Evolutionary conservation across 768 basidiomycete genomes (phyloP), one percentile per base, ranked within the genome.

Genomic region (Rhizopogon vinicolor): DNA sequence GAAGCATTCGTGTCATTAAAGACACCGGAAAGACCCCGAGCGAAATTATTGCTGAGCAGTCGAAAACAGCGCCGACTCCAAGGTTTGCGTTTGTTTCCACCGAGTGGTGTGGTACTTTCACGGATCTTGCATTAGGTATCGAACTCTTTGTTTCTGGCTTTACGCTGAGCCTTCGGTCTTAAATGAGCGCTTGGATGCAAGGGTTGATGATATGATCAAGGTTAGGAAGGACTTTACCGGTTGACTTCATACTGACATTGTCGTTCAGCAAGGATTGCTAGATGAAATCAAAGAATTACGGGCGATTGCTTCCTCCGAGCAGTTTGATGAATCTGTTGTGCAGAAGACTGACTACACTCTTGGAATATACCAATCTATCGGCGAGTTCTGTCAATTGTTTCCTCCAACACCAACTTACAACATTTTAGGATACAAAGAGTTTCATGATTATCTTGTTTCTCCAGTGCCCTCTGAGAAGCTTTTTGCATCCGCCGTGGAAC

Each of bases 331-430:
- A 35, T 29, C 33, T 0, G 52, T 60, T 33, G 52, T 57, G 12
- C 50, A 58, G 12, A 56, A 69, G n/a, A 48, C 46, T 19, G 82
- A 93, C 64, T 88, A 84, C 62, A 90, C 90, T 0, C 69, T 86
- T 9, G 96, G 97, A 1, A 89, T 98, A 54, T 98, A 90, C 70
- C 97, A 99, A 68, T 83, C 92, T 0, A 99, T 99, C 57, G 96
- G 95, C 89, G 63, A 42, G 70, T 39, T 7, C 41, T 3, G 16
- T 40, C 41, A 62, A 50, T 19, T 44, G 51, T 46, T 8, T 31
- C 25, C 33, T 37, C 16, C 44, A 18, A 25, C 18, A 33, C 41
- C 40, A 44, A n/a, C 58, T 59, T 53, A 53, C 29, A 66, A 43
- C 50, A 44, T 37, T 10, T 22, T 62, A 98, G 96, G 97, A 5